A percentile compares a stretch with the other conserved stretches of the same genome.
phyloP scores from a whole-genome alignment of 225 moss, liverwort and hornwort genomes.

The Polytrichum commune region DNA sequence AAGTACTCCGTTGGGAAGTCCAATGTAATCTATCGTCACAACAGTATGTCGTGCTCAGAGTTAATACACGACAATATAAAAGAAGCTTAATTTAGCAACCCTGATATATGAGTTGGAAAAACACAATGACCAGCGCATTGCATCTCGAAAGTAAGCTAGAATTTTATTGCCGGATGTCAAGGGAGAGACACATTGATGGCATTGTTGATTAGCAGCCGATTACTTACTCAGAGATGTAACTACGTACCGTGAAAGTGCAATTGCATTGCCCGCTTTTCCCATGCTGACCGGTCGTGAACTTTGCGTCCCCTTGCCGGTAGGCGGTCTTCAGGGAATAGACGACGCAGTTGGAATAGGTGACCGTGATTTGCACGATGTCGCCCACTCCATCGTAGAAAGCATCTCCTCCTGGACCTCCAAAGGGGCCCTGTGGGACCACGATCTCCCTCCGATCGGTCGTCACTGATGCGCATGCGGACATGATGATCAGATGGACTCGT shows the following conservation, averaged over 20 bases:
- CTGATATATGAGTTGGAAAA: not conserved
- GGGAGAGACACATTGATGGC: no score
- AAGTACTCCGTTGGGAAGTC: not conserved
- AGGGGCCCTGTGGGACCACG: constrained; percentile 1
- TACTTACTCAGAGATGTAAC: no score
- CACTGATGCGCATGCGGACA: no score
- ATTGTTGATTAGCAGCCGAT: no score
- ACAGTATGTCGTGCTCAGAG: not conserved
- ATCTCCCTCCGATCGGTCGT: not conserved
- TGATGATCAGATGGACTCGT: no score
- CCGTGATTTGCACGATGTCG: constrained; percentile 4
- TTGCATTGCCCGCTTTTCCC: not conserved
- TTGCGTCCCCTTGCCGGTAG: constrained; percentile 6
- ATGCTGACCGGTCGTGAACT: not conserved
- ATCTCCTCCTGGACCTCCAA: constrained; percentile 8
- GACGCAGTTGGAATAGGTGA: not conserved
- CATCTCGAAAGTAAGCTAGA: not conserved
- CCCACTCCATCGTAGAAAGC: constrained; percentile 5
- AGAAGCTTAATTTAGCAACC: not conserved
- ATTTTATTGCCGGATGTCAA: not conserved
- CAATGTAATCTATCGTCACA: not conserved
- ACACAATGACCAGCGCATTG: not conserved
- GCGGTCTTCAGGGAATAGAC: constrained; percentile 2
- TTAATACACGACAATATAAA: not conserved
- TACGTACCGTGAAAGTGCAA: not conserved